Percentiles rank a stretch among this genome's conserved stretches.
Evolutionary conservation across 805 yeast species (phyloP).

Genomic region (Kluyveromyces starmeri): DNA sequence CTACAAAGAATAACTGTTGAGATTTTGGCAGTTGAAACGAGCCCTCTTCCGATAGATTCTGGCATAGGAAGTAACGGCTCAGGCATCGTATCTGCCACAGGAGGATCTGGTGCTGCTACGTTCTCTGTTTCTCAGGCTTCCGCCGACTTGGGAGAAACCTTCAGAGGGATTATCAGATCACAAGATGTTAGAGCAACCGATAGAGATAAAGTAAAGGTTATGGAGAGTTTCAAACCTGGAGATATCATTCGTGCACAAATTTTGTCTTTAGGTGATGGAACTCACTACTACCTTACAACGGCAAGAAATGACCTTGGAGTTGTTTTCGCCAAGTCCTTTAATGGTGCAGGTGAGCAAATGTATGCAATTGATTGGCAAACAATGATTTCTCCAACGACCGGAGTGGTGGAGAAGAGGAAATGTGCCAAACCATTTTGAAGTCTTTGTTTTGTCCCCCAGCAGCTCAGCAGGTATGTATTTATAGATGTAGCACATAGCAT

Average conservation of each 20-base stretch:
- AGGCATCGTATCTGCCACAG: constrained; percentile 36
- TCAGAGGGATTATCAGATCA: constrained; percentile 74
- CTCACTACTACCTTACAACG: constrained; percentile 80
- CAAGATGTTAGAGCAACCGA: constrained; percentile 91
- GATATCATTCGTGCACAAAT: constrained; percentile 83
- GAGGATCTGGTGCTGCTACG: constrained; percentile 46
- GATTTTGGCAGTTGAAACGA: constrained; percentile 58
- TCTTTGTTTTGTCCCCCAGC: neutral
- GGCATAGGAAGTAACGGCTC: constrained; percentile 57
- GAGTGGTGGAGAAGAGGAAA: constrained; percentile 69
- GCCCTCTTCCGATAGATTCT: constrained; percentile 47
- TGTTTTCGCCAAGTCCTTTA: constrained; percentile 64
- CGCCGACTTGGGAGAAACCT: constrained; percentile 76
- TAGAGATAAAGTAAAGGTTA: constrained; percentile 73
- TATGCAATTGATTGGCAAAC: constrained; percentile 93
- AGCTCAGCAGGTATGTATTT: no score
- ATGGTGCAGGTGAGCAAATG: constrained; percentile 67
- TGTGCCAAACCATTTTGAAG: constrained; percentile 77
- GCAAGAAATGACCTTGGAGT: constrained; percentile 92
- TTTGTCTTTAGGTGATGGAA: constrained; percentile 84
- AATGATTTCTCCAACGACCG: constrained; percentile 73
- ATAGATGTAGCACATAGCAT: no score
- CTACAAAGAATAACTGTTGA: constrained; percentile 70
- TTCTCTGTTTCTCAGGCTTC: constrained; percentile 39
- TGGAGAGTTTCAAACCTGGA: constrained; percentile 80